Conservation (phyloP, 148 eudicot genomes). For the Agrostemma githago region DNA sequence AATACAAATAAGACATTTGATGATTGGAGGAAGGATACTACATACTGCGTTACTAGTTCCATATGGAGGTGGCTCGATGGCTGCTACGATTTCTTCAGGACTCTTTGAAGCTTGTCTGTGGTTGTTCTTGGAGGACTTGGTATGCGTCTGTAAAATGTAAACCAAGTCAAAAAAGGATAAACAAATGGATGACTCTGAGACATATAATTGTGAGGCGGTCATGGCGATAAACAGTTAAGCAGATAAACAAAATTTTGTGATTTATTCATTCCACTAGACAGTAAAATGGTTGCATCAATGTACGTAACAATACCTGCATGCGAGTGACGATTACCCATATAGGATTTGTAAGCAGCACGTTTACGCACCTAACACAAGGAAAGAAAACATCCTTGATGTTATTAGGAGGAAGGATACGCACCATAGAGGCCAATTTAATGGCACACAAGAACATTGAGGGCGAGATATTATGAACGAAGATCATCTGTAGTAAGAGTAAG, state of each 20-base stretch:
- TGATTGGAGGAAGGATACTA: conserved; percentile 1
- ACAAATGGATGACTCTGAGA: background rate
- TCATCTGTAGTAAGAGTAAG: background rate
- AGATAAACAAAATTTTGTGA: background rate
- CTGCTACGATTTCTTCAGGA: conserved; percentile 41
- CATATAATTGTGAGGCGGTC: background rate
- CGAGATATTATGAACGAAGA: background rate
- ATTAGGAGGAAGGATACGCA: no score
- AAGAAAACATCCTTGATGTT: background rate
- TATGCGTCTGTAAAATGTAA: conserved; percentile 63
- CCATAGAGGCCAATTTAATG: background rate
- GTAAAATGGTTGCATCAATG: background rate
- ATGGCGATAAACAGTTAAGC: background rate
- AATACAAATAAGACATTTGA: background rate
- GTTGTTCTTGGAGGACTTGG: conserved; percentile 52
- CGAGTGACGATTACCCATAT: conserved; percentile 96
- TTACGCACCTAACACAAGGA: conserved; percentile 52
- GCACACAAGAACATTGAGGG: background rate
- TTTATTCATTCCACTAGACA: background rate
- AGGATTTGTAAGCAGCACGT: conserved; percentile 96
- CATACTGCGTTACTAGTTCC: conserved; percentile 84
- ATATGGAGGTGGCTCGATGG: conserved; percentile 66
- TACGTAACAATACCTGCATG: conserved; percentile 70
- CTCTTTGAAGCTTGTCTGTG: conserved; percentile 26
- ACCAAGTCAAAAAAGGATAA: conserved; percentile 2